Percentiles rank a stretch among this genome's conserved stretches.
phyloP scores from a whole-genome alignment of 2,329 filamentous ascomycete genomes.

The Paecilomyces sp. region DNA sequence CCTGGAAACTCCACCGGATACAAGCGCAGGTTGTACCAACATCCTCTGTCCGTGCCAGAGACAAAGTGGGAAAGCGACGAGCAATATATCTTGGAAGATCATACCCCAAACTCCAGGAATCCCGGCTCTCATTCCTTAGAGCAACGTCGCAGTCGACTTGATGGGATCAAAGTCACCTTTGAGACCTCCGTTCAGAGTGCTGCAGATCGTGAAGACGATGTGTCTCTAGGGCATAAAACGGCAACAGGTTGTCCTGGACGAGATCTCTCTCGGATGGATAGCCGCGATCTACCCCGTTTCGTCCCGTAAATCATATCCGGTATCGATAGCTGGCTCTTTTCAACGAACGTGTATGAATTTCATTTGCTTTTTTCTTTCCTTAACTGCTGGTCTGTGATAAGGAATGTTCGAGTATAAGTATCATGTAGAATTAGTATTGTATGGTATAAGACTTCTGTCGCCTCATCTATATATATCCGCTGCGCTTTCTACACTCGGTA shows the following conservation, averaged over 20 bases:
- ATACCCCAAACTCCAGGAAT: background rate
- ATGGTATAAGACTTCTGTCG: too few relatives aligned
- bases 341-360: too few relatives aligned
- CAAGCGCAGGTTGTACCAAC: constrained; percentile 20
- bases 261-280: background rate
- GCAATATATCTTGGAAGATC: constrained; percentile 13
- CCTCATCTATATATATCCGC: too few relatives aligned
- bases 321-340: too few relatives aligned
- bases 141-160: constrained; percentile 7
- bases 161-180: constrained; percentile 23
- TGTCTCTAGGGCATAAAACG: background rate
- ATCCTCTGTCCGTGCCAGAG: constrained; percentile 24
- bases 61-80: constrained; percentile 26
- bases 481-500: too few relatives aligned
- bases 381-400: too few relatives aligned
- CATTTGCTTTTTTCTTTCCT: too few relatives aligned
- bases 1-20: constrained; percentile 6
- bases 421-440: too few relatives aligned
- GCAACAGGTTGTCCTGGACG: background rate
- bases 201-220: background rate
- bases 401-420: too few relatives aligned
- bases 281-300: background rate
- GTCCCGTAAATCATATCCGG: background rate
- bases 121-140: background rate
- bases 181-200: constrained; percentile 23